Conservation (phyloP, 1,139 yeast genomes). For the Hemisphaericaspora xylanilytica region DNA sequence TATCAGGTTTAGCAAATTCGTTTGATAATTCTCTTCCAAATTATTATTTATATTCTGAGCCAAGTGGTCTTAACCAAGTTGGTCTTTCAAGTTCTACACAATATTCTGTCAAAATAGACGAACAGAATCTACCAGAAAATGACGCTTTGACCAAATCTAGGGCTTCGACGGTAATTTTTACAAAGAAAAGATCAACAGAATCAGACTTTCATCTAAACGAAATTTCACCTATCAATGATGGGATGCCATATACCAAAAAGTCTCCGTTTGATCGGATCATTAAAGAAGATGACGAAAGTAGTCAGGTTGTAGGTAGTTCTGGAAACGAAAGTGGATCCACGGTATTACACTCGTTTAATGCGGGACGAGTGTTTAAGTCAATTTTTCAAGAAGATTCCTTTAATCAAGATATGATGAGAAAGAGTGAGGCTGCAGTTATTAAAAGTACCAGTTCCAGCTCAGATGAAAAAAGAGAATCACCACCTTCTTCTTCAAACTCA, state of each 20-base stretch:
- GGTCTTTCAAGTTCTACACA: background rate
- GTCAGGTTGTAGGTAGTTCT: background rate
- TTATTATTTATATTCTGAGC: constrained; percentile 3
- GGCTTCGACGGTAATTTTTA: constrained; percentile 16
- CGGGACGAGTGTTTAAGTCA: background rate
- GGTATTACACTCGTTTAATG: constrained; percentile 4
- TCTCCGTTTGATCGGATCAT: background rate
- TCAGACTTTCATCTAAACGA: constrained; percentile 14
- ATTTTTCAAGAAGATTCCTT: constrained; percentile 3
- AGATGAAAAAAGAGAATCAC: constrained; percentile 1
- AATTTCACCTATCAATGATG: constrained; percentile 16
- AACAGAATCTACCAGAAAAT: background rate
- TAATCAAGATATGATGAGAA: background rate
- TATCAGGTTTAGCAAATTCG: constrained; percentile 6
- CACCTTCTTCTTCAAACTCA: background rate
- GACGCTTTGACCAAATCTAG: constrained; percentile 7
- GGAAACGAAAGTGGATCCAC: constrained; percentile 1
- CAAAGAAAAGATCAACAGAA: constrained; percentile 8
- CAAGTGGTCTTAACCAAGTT: background rate
- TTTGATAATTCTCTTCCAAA: constrained; percentile 5
- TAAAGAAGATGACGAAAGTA: constrained; percentile 1
- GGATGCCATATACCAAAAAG: background rate
- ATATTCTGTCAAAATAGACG: background rate
- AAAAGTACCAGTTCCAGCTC: background rate
- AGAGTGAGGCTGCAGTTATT: background rate